Evolutionary conservation across 768 basidiomycete genomes (phyloP).

Genomic region (Krasilnikovozyma curviuscula): DNA sequence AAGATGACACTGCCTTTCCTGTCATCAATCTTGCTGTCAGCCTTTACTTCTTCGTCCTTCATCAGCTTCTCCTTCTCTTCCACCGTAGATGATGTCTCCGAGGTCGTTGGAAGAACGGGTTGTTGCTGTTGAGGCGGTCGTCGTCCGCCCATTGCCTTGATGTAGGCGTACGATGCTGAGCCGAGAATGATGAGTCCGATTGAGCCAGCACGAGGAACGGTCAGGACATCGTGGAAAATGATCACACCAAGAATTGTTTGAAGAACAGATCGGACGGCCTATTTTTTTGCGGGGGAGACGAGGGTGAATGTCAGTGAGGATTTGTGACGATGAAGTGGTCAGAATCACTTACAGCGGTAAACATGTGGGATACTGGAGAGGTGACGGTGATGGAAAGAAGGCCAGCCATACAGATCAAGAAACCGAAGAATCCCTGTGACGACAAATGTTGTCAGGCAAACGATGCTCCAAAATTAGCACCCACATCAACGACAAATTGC

Average conservation of each 20-base stretch:
- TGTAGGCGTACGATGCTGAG: constrained; percentile 23
- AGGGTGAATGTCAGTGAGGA: not conserved
- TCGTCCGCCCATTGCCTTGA: constrained; percentile 18
- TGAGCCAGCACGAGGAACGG: constrained; percentile 18
- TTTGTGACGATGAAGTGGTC: constrained; percentile 3
- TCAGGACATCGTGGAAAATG: constrained; percentile 8
- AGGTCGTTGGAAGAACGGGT: no score
- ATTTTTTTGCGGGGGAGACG: constrained; percentile 1
- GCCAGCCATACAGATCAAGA: constrained; percentile 85
- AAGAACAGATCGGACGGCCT: constrained; percentile 25
- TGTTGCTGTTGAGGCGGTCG: not conserved
- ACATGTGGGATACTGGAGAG: constrained; percentile 93
- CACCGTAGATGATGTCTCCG: no score
- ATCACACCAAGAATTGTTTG: constrained; percentile 9
- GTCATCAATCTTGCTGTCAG: no score
- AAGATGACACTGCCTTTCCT: no score
- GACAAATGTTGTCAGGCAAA: constrained; percentile 26
- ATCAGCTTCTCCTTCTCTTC: no score
- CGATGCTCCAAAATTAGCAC: not conserved
- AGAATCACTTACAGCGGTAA: constrained; percentile 47
- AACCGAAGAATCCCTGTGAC: constrained; percentile 60
- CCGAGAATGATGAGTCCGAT: constrained; percentile 23
- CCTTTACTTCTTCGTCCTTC: no score
- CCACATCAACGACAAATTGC: no score
- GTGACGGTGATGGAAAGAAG: constrained; percentile 90